Conservation (phyloP, 805 yeast species). For the Candida silvicultrix region DNA sequence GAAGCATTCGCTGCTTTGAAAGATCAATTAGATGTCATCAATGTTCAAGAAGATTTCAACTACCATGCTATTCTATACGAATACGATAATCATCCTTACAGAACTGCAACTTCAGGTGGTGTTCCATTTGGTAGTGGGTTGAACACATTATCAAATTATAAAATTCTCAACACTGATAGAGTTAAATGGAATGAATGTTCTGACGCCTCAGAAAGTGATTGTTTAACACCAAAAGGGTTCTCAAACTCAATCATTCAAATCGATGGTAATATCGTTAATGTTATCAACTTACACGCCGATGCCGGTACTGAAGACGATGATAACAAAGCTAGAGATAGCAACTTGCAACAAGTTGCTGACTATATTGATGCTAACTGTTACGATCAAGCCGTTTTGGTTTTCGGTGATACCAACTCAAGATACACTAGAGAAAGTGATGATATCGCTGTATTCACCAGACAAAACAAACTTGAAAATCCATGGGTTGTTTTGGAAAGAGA, state of each 20-base stretch:
- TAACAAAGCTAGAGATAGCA: constrained; percentile 4
- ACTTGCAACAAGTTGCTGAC: constrained; percentile 7
- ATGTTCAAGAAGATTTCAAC: constrained; percentile 9
- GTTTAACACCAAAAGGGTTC: constrained; percentile 9
- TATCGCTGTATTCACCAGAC: constrained; percentile 1
- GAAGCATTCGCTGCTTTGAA: background rate
- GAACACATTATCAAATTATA: constrained; percentile 6
- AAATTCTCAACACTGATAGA: constrained; percentile 5
- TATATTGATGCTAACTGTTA: constrained; percentile 4
- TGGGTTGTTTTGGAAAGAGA: constrained; percentile 4
- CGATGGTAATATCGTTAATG: constrained; percentile 5
- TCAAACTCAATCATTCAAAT: constrained; percentile 4
- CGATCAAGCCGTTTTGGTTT: constrained; percentile 5
- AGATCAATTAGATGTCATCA: constrained; percentile 3
- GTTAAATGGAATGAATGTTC: constrained; percentile 7
- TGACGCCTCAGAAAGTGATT: constrained; percentile 6
- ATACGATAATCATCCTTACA: constrained; percentile 5
- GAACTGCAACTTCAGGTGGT: constrained; percentile 8
- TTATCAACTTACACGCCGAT: constrained; percentile 7
- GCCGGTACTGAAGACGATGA: constrained; percentile 8
- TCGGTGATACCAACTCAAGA: constrained; percentile 7
- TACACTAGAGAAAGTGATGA: constrained; percentile 5
- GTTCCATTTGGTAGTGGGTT: constrained; percentile 6
- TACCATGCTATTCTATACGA: constrained; percentile 6
- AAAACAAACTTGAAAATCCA: constrained; percentile 4